A percentile compares a stretch with the other conserved stretches of the same genome.
phyloP scores from a whole-genome alignment of 1,284 basidiomycete genomes.

The Bondarzewia mesenterica region DNA sequence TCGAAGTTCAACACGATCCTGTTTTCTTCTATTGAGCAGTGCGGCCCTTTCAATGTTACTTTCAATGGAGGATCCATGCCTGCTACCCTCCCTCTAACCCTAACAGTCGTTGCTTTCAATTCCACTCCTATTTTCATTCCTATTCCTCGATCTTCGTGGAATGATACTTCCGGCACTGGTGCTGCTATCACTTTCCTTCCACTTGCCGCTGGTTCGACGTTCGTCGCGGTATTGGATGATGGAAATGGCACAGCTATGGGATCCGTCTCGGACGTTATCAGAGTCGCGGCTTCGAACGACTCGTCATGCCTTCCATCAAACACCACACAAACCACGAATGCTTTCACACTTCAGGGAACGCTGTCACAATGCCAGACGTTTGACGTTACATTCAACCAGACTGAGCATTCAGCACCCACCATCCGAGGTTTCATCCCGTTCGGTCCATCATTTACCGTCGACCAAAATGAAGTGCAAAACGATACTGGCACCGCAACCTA shows the following conservation, averaged over 20 bases:
- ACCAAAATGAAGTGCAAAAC: conserved; percentile 21
- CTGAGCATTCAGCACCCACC: conserved; percentile 27
- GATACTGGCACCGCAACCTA: conserved; percentile 32
- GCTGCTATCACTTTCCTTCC: conserved; percentile 45
- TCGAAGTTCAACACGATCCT: conserved; percentile 32
- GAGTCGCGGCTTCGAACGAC: conserved; percentile 32
- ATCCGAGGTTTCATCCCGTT: conserved; percentile 39
- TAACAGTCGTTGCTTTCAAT: conserved; percentile 49
- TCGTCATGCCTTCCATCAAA: conserved; percentile 32
- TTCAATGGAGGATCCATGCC: conserved; percentile 32
- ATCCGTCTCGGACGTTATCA: conserved; percentile 40
- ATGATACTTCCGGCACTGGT: conserved; percentile 30
- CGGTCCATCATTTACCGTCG: conserved; percentile 30
- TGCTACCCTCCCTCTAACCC: conserved; percentile 31
- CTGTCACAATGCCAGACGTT: conserved; percentile 47
- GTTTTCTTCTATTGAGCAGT: conserved; percentile 45
- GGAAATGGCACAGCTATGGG: conserved; percentile 28
- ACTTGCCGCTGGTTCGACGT: conserved; percentile 36
- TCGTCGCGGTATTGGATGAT: conserved; percentile 50
- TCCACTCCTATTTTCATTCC: conserved; percentile 39
- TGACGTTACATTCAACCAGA: conserved; percentile 33
- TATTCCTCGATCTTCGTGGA: conserved; percentile 30
- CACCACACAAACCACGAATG: conserved; percentile 4
- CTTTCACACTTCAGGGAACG: conserved; percentile 20
- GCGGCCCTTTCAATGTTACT: conserved; percentile 39